Evolutionary conservation across 164 flowering plant genomes (phyloP), one percentile per base, ranked within the genome.

Genomic region (Nymphaea colorata): DNA sequence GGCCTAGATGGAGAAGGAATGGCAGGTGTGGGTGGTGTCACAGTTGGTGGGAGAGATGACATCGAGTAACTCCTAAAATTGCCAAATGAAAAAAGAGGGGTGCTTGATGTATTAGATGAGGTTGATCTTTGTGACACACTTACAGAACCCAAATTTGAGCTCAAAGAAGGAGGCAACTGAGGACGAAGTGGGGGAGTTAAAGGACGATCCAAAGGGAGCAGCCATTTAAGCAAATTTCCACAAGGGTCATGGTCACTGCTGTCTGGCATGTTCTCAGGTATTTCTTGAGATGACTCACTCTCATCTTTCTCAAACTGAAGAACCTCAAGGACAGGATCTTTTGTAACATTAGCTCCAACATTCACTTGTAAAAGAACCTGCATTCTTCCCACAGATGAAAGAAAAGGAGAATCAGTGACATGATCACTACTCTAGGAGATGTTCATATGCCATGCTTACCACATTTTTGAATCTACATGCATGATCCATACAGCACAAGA

Each of bases 51-150:
- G 65, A 91, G 80, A 57, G 99, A 80, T 68, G 98, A 88, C 99
- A 95, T 95, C 41, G 99, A 92, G 74, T 95, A 87, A 77, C 99
- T 95, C 77, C 98, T 87, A 70, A 95, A 86, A 76, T 90, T 76
- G 64, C 91, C 83, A 75, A 89, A 85, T 61, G 98, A 90, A 62
- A 93, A 87, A 57, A 90, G 83, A 66, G 84, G 96, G 64, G 94
- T 89, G 67, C 96, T 82, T 66, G 96, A 81, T 65, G 98, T 80
- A 8, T 83, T 70, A 62, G 89, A 75, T 61, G 71, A 66, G 43
- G 59, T 72, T 4, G 87, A 75, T 72, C 75, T 88, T 3, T 82
- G 81, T 51, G 90, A 72, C 65, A 85, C 44, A 71, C 77, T 79
- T 41, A 84, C 80, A 72, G 79, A 70, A 65, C 80, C 79, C 53